A percentile compares a stretch with the other conserved stretches of the same genome.
phyloP scores from a whole-genome alignment of 2,329 filamentous ascomycete species.

The Cladosporium sp. region DNA sequence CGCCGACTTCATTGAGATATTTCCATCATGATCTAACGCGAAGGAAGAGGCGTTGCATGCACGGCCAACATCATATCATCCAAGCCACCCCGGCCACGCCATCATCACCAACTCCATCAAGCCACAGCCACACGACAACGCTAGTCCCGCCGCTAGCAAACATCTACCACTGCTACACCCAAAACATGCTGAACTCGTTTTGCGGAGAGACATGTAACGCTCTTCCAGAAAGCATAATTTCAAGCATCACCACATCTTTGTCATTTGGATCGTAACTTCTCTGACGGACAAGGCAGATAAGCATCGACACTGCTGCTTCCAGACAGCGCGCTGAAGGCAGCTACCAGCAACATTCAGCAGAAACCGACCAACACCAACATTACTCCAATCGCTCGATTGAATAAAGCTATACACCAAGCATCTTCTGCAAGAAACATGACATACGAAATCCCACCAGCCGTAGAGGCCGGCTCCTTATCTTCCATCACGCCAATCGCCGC shows the following conservation, averaged over 20 bases:
- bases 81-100: conserved; percentile 3
- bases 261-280: background rate
- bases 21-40: background rate
- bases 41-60: background rate
- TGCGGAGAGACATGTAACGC: background rate
- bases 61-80: background rate
- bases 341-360: background rate
- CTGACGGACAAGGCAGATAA: background rate
- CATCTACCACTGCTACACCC: background rate
- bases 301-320: background rate
- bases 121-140: background rate
- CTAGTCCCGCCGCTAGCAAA: background rate
- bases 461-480: conserved; percentile 81
- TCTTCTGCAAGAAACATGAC: conserved; percentile 17
- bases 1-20: background rate
- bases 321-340: background rate
- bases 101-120: background rate
- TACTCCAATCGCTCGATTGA: background rate
- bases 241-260: background rate
- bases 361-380: background rate
- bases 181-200: background rate
- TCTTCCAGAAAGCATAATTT: background rate
- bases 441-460: conserved; percentile 29
- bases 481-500: conserved; percentile 74
- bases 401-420: background rate